Conservation (phyloP, 352 stramenopile genomes). For the Globisporangium sylvaticum region DNA sequence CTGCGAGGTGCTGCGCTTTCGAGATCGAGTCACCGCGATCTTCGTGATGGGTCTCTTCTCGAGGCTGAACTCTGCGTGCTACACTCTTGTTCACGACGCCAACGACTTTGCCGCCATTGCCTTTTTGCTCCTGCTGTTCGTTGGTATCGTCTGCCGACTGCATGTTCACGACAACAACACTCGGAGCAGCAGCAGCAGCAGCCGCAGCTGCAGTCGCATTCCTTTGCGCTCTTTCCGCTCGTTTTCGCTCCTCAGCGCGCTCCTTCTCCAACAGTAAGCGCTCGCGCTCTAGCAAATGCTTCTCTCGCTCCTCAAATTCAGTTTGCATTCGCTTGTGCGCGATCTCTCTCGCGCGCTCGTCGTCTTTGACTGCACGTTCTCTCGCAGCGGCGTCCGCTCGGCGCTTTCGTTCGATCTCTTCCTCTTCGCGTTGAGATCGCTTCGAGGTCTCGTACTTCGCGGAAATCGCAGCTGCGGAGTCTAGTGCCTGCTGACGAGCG, state of each 20-base stretch:
- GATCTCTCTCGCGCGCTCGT: conserved; percentile 30
- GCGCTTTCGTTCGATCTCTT: conserved; percentile 29
- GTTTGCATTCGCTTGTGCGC: conserved; percentile 34
- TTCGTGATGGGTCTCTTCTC: conserved; percentile 11
- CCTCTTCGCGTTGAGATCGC: conserved; percentile 25
- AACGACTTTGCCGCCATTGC: conserved; percentile 22
- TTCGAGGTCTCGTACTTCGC: conserved; percentile 51
- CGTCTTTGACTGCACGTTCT: conserved; percentile 39
- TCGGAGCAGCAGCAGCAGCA: conserved; percentile 21
- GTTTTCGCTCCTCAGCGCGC: conserved; percentile 26
- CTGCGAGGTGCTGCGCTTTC: conserved; percentile 49
- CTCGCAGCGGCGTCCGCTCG: conserved; percentile 25
- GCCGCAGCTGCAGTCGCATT: conserved; percentile 5
- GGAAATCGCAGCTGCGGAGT: conserved; percentile 40
- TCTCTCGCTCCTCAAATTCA: conserved; percentile 58
- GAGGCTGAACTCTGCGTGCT: conserved; percentile 4
- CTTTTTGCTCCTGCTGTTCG: conserved; percentile 20
- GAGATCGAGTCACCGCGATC: conserved; percentile 28
- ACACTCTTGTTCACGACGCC: conserved; percentile 16
- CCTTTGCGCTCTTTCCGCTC: conserved; percentile 13
- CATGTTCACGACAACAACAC: conserved; percentile 62
- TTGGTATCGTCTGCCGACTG: conserved; percentile 34
- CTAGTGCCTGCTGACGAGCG: conserved; percentile 43
- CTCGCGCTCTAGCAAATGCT: conserved; percentile 45
- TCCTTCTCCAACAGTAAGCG: conserved; percentile 39